Conservation (phyloP, 352 stramenopile genomes). For the Pythium grandisporangium region DNA sequence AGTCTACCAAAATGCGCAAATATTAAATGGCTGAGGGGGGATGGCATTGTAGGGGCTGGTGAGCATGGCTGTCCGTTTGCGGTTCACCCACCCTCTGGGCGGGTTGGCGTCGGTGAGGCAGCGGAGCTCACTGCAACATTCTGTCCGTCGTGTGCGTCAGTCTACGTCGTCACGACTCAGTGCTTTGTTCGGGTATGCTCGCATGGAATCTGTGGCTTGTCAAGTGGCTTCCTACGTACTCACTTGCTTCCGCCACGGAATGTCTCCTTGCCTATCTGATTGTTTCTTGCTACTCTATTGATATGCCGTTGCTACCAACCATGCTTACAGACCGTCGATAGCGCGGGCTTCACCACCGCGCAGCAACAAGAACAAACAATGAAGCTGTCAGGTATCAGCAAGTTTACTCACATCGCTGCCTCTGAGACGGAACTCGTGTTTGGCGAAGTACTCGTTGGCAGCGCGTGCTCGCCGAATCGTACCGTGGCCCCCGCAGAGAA, state of each 20-base stretch:
- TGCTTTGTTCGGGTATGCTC: slow-evolving; percentile 47
- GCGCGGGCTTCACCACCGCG: slow-evolving; percentile 10
- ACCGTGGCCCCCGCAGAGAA: slow-evolving; percentile 41
- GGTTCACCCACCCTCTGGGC: slow-evolving; percentile 59
- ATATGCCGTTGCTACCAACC: too few species aligned
- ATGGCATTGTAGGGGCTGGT: slow-evolving; percentile 19
- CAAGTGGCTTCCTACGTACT: background rate
- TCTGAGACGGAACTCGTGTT: slow-evolving; percentile 81
- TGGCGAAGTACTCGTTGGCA: slow-evolving; percentile 74
- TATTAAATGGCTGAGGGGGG: background rate
- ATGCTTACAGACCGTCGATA: slow-evolving; percentile 15
- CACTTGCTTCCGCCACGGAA: too few species aligned
- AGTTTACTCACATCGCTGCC: slow-evolving; percentile 82
- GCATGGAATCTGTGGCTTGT: background rate
- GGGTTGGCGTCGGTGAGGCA: slow-evolving; percentile 46
- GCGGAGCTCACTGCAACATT: slow-evolving; percentile 74
- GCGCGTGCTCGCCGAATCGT: slow-evolving; percentile 24
- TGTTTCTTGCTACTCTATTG: background rate
- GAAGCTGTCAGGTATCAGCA: slow-evolving; percentile 86
- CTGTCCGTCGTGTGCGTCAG: slow-evolving; percentile 51
- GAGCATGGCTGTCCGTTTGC: slow-evolving; percentile 67
- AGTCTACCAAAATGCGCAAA: too few species aligned
- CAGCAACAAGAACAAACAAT: slow-evolving; percentile 36
- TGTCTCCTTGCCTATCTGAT: background rate
- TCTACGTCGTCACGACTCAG: slow-evolving; percentile 78